phyloP scores from a whole-genome alignment of 2,329 filamentous ascomycete genomes.

The Colletotrichum echinochloae region DNA sequence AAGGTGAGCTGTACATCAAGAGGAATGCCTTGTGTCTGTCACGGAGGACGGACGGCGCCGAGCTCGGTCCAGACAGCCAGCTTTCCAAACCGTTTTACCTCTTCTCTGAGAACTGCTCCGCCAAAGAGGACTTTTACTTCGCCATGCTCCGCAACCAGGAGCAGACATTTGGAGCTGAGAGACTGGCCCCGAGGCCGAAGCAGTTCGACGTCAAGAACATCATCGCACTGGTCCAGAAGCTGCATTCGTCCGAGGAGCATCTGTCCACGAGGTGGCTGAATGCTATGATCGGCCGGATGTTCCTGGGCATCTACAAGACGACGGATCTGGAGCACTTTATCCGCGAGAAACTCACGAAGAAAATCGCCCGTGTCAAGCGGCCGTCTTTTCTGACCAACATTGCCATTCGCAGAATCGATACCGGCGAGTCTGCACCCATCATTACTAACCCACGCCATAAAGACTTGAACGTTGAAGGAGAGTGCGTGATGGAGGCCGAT shows the following conservation, averaged over 20 bases:
- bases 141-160: constrained; percentile 88
- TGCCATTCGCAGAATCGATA: constrained; percentile 83
- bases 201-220: constrained; percentile 88
- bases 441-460: constrained; percentile 90
- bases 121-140: constrained; percentile 99
- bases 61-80: constrained; percentile 66
- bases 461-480: constrained; percentile 91
- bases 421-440: constrained; percentile 87
- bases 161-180: constrained; percentile 68
- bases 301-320: constrained; percentile 89
- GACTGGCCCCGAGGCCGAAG: constrained; percentile 74
- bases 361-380: constrained; percentile 93
- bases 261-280: constrained; percentile 94
- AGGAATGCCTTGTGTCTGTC: constrained; percentile 87
- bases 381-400: constrained; percentile 91
- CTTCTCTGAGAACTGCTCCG: constrained; percentile 94
- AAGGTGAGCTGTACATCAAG: constrained; percentile 96
- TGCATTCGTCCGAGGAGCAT: constrained; percentile 93
- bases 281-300: constrained; percentile 87
- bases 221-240: constrained; percentile 86
- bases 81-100: constrained; percentile 88
- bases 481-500: constrained; percentile 88
- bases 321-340: constrained; percentile 83
- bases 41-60: constrained; percentile 69
- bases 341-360: constrained; percentile 90